Percentiles rank a stretch among this genome's conserved stretches.
These are phyloP conservation scores for Fusarium haematococcum DNA, from an alignment of 2,329 filamentous ascomycete species.

Conservation along the genomic window DNA sequence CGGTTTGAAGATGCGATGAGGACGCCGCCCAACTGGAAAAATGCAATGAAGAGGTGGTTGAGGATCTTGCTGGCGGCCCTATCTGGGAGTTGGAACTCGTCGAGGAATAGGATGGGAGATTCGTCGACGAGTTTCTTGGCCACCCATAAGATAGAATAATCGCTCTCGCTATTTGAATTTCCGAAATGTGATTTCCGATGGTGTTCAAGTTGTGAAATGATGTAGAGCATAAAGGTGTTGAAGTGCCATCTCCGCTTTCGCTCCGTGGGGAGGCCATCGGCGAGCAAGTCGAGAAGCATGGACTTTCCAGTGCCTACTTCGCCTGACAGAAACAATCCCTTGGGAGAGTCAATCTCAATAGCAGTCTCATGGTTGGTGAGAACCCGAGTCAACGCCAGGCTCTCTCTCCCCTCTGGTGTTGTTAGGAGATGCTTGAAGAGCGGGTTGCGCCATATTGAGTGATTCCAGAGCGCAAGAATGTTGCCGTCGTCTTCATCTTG, in stretches of 20 bases:
- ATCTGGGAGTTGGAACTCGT: conserved; percentile 88
- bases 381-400: conserved; percentile 74
- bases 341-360: conserved; percentile 77
- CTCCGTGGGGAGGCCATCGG: conserved; percentile 78
- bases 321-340: conserved; percentile 81
- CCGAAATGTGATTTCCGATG: conserved; percentile 60
- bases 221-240: conserved; percentile 87
- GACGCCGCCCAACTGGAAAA: conserved; percentile 86
- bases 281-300: conserved; percentile 87
- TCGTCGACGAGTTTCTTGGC: conserved; percentile 81
- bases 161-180: conserved; percentile 37
- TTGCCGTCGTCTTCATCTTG: conserved; percentile 46
- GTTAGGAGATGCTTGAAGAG: conserved; percentile 71
- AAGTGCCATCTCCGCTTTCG: conserved; percentile 85
- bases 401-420: conserved; percentile 66
- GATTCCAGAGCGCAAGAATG: conserved; percentile 62
- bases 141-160: conserved; percentile 79
- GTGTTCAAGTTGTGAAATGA: conserved; percentile 76
- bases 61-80: conserved; percentile 82
- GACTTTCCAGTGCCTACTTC: conserved; percentile 87
- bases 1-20: conserved; percentile 84
- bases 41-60: conserved; percentile 80
- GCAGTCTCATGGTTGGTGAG: conserved; percentile 78
- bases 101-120: conserved; percentile 81
- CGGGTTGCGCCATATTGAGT: conserved; percentile 69